These are phyloP conservation scores for Sclerotinia subarctica DNA, from an alignment of 2,329 filamentous ascomycete genomes.

Conservation along the genomic window DNA sequence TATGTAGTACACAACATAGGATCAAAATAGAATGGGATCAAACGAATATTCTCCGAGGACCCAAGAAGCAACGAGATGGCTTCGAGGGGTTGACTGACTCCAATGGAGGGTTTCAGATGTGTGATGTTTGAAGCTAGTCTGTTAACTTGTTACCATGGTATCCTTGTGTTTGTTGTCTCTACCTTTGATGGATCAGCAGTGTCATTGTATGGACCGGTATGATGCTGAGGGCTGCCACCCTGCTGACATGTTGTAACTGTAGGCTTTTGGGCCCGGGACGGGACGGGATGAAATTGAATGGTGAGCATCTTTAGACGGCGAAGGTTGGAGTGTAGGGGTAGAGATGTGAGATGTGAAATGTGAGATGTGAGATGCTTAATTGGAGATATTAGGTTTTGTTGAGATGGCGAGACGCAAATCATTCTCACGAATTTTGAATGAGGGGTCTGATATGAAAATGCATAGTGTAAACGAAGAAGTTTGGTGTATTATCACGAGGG, in stretches of 20 bases:
- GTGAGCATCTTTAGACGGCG: not conserved
- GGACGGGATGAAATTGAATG: not conserved
- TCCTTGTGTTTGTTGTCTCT: not conserved
- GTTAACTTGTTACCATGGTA: not conserved
- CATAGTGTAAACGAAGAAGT: constrained; percentile 2
- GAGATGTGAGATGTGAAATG: not conserved
- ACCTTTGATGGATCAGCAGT: not conserved
- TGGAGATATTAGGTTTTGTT: constrained; percentile 2
- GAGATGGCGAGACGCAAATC: constrained; percentile 2
- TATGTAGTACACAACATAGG: not conserved
- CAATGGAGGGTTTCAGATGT: constrained; percentile 1
- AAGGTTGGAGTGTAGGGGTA: not conserved
- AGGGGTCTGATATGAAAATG: not conserved
- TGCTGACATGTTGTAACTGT: not conserved
- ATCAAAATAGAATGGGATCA: constrained; percentile 3
- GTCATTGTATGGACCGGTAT: not conserved
- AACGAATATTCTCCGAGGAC: constrained; percentile 1
- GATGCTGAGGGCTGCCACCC: not conserved
- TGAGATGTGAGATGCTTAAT: not conserved
- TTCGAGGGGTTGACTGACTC: not conserved
- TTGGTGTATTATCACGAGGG: not conserved
- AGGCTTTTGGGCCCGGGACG: not conserved
- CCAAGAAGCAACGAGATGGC: not conserved
- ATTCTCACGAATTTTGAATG: not conserved
- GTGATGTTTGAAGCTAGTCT: not conserved